Evolutionary conservation across 2,329 filamentous ascomycete species (phyloP), one percentile per base, ranked within the genome.

Genomic region (Amauroascus verrucosus): DNA sequence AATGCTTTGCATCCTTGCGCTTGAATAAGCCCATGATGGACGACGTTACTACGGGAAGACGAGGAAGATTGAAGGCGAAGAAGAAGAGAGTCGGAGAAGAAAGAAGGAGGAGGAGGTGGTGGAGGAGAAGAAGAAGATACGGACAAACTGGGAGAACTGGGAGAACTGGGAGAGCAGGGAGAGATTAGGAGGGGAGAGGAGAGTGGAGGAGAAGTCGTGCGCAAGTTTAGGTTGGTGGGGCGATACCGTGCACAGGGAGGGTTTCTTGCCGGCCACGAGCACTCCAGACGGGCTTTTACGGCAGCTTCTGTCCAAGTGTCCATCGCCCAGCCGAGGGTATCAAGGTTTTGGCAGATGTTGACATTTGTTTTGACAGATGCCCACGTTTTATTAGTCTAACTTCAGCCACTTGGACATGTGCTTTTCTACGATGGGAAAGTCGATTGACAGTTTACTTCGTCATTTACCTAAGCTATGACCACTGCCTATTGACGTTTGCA

Each of bases 1-100:
- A 67, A 51, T 63, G 63, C 53, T 67, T 71, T n/a, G 69, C 68
- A 58, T 74, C 71, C 57, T 71, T 74, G 61, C 70, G 70, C 63
- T 69, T 73, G 62, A 75, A 74, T 53, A 74, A 62, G 56, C 70
- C 71, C 71, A 73, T 73, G 77, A 48, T 57, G 32, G 9, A 4
- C 26, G 26, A 9, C n/a, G n/a, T n/a, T n/a, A n/a, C n/a, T n/a
- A n/a, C n/a, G n/a, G n/a, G n/a, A n/a, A n/a, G n/a, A n/a, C n/a
- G n/a, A n/a, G n/a, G n/a, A n/a, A n/a, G n/a, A n/a, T n/a, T n/a
- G n/a, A n/a, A n/a, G n/a, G n/a, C n/a, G n/a, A 30, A 30, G 26
- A 3, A 9, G 43, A 13, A 14, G 20, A 7, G 26, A 43, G 3
- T 40, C 3, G 3, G 20, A 7, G 14, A 16, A 18, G 1, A 6